Evolutionary conservation across 2,329 filamentous ascomycete genomes (phyloP).

Genomic region (Pyricularia pennisetigena): DNA sequence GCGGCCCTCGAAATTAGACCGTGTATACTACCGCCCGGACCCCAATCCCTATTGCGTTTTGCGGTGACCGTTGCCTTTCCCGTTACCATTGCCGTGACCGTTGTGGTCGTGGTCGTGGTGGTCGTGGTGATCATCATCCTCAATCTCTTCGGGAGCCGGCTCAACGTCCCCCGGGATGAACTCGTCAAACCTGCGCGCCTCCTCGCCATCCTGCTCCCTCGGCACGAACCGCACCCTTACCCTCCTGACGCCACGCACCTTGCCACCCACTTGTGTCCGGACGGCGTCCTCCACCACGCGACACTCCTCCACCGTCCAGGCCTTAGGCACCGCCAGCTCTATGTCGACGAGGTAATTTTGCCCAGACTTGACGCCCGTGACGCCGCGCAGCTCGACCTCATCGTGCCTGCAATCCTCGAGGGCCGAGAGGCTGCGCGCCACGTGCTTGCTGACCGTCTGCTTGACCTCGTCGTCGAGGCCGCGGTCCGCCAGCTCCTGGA

Average conservation of each 20-base stretch:
- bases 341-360: conserved; percentile 94
- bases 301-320: conserved; percentile 66
- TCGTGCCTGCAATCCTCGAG: conserved; percentile 31
- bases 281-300: conserved; percentile 63
- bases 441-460: conserved; percentile 57
- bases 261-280: conserved; percentile 60
- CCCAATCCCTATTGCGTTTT: conserved; percentile 4
- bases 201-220: conserved; percentile 44
- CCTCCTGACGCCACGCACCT: conserved; percentile 74
- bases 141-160: conserved; percentile 49
- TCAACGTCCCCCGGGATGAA: conserved; percentile 60
- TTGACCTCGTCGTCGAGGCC: conserved; percentile 81
- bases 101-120: conserved; percentile 24
- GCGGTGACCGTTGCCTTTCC: conserved; percentile 12
- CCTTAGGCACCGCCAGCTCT: conserved; percentile 68
- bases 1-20: not conserved
- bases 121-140: conserved; percentile 31
- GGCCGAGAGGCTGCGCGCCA: conserved; percentile 41
- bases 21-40: no score
- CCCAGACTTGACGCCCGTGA: conserved; percentile 88
- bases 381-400: conserved; percentile 60
- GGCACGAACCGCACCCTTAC: conserved; percentile 78
- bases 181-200: conserved; percentile 59
- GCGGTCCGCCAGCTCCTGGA: conserved; percentile 86
- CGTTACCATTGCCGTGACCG: conserved; percentile 6